Percentiles rank a stretch among this genome's conserved stretches.
phyloP scores from a whole-genome alignment of 352 stramenopile genomes.

The Hyaloperonospora arabidopsidis region DNA sequence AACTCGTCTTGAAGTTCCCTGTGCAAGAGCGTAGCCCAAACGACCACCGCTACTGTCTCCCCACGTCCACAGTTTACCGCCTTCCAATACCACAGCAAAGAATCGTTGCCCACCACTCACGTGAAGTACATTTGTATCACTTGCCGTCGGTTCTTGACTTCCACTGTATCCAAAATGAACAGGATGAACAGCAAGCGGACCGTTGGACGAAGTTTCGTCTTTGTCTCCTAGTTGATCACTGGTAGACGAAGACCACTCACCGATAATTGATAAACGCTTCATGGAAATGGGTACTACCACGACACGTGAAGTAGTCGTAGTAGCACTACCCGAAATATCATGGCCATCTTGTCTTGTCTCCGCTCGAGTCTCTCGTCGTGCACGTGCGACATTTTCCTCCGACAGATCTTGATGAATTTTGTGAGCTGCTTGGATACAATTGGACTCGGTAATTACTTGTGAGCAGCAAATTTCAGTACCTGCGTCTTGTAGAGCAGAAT shows the following conservation, averaged over 20 bases:
- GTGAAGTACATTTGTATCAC: slow-evolving; percentile 23
- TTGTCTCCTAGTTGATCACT: slow-evolving; percentile 6
- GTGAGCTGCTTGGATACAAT: slow-evolving; percentile 20
- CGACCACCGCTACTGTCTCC: slow-evolving; percentile 53
- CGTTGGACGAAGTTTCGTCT: neutral
- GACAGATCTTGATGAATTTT: slow-evolving; percentile 22
- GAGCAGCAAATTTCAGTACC: slow-evolving; percentile 11
- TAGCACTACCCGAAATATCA: neutral
- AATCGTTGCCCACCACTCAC: slow-evolving; percentile 47
- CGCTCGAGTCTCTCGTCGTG: slow-evolving; percentile 12
- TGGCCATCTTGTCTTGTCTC: slow-evolving; percentile 14
- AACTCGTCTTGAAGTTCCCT: slow-evolving; percentile 40
- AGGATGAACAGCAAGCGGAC: slow-evolving; percentile 11
- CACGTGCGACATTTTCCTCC: slow-evolving; percentile 21
- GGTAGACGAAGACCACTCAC: slow-evolving; percentile 38
- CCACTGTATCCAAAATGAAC: slow-evolving; percentile 18
- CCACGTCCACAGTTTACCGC: slow-evolving; percentile 47
- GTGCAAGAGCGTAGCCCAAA: slow-evolving; percentile 41
- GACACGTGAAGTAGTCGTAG: neutral
- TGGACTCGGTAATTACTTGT: slow-evolving; percentile 22
- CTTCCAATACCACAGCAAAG: slow-evolving; percentile 41
- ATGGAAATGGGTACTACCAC: slow-evolving; percentile 2
- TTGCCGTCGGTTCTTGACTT: neutral
- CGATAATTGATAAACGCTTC: slow-evolving; percentile 33
- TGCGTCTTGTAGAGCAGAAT: slow-evolving; percentile 14